These are phyloP conservation scores for Triangularia setosa DNA, from an alignment of 2,329 filamentous ascomycete species.

Conservation along the genomic window DNA sequence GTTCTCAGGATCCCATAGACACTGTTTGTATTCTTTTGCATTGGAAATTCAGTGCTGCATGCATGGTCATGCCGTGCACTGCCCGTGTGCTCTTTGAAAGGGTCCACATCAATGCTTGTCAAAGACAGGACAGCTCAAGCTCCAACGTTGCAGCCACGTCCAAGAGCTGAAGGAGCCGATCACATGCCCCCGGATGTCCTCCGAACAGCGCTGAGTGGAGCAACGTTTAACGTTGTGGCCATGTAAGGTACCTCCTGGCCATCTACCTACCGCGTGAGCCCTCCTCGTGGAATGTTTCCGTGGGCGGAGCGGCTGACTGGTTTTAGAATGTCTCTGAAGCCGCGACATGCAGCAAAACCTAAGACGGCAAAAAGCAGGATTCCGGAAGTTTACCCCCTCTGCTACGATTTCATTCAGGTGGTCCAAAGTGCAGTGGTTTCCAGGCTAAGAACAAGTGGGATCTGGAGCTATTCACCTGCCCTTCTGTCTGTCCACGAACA, in stretches of 20 bases:
- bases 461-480: background rate
- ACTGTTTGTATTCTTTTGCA: no score
- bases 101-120: background rate
- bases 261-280: background rate
- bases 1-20: no score
- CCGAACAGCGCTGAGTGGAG: background rate
- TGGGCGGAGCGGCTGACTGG: background rate
- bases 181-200: conserved; percentile 3
- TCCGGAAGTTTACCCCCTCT: background rate
- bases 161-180: background rate
- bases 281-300: conserved; percentile 3
- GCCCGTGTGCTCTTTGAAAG: background rate
- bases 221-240: background rate
- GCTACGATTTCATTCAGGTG: background rate
- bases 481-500: no score
- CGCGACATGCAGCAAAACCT: no score
- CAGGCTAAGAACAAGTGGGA: background rate
- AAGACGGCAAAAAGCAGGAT: background rate
- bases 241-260: no score
- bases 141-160: background rate
- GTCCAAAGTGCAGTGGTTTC: background rate
- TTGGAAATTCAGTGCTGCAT: no score
- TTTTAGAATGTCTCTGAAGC: conserved; percentile 6
- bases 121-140: background rate
- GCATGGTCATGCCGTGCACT: no score